Base-by-base conservation (phyloP, 805 yeast species). In the Lachancea lanzarotensis region DNA sequence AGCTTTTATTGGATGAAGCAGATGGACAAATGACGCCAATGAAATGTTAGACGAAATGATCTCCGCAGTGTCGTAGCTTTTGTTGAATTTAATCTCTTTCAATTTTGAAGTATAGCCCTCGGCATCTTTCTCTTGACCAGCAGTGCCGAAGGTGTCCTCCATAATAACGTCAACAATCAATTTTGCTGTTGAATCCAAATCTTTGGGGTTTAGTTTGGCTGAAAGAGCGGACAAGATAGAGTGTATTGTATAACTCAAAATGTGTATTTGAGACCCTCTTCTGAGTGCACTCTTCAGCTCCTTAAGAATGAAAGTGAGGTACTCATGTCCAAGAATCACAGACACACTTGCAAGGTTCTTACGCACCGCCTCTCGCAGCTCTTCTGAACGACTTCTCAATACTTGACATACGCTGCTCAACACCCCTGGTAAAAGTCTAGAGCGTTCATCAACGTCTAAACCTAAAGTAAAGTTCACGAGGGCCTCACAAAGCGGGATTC, bases 61-160 rank as follows among this genome's bases (percentile, higher is more conserved):
- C 65, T 90, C 95, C 22, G 83, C 95, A 4, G 93, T 79, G 54
- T 93, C 98, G 59, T 70, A 84, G 70, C 95, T 83, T 66, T 88
- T 88, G 58, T 86, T 87, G 52, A 79, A 82, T 60, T 88, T 90
- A 30, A 93, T 91, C 69, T 91, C 98, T 55, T 84, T 85, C 80
- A 89, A 85, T 49, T 82, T 80, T 26, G 86, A 81, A 42, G 76
- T 77, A 57, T 93, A 91, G 16, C 89, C 96, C 49, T 89, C 97
- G 4, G 93, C 90, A 52, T 93, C 98, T 60, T 93, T 91, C 57
- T 93, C 98, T 58, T 83, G 84, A 30, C 96, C 95, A 3, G 95
- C 85, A 9, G 82, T 76, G 19, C 98, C 98, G 63, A 93, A 90
- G 3, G 81, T 75, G 57, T 91, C 96, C 57, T 89, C 95, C 96